A percentile compares a stretch with the other conserved stretches of the same genome.
Conservation (phyloP, 176 grass and related monocot genomes). For the Carex littledalei region DNA sequence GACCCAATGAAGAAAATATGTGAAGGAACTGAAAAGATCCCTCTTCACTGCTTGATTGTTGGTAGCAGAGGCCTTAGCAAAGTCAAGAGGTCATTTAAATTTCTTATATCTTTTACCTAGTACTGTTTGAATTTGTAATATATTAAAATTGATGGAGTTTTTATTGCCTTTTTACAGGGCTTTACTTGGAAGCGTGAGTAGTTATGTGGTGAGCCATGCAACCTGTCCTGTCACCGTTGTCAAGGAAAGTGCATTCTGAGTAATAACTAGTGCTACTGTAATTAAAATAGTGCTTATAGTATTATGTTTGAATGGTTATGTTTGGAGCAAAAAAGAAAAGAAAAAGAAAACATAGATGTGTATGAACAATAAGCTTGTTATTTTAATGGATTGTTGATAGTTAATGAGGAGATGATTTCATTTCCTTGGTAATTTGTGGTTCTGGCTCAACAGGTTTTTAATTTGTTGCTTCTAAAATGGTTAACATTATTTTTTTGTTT, state of each 20-base stretch:
- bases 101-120: not conserved
- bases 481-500: not conserved
- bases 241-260: slow-evolving; percentile 31
- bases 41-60: slow-evolving; percentile 45
- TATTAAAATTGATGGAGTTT: not conserved
- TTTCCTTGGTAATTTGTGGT: not conserved
- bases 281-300: not conserved
- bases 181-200: slow-evolving; percentile 73
- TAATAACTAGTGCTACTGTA: not conserved
- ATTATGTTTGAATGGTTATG: not conserved
- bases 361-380: not conserved
- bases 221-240: slow-evolving; percentile 66
- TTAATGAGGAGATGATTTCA: not conserved
- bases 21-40: slow-evolving; percentile 43
- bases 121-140: not conserved
- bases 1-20: slow-evolving; percentile 47
- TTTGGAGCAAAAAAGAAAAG: not conserved
- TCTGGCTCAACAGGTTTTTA: not conserved
- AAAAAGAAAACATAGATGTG: not conserved
- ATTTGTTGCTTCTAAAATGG: not conserved
- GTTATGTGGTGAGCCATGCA: slow-evolving; percentile 41
- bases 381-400: not conserved
- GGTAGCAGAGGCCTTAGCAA: slow-evolving; percentile 64
- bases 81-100: slow-evolving; percentile 48
- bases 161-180: slow-evolving; percentile 36